Evolutionary conservation across 345 rosid genomes (phyloP).

Genomic region (Anacardium occidentale): DNA sequence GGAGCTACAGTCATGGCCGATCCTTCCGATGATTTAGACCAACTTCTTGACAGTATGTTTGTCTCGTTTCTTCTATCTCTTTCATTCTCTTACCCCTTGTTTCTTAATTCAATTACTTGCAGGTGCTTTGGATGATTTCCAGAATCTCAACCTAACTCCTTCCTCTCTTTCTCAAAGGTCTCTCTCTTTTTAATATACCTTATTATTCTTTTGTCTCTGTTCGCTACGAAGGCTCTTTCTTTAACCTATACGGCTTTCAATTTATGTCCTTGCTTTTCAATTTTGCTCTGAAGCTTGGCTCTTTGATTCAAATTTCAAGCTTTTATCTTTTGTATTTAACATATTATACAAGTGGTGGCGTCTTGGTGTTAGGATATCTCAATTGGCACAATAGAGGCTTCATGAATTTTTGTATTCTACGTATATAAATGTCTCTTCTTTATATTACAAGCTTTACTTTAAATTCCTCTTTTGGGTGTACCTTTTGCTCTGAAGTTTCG

Average conservation of each 20-base stretch:
- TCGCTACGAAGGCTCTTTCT: background rate
- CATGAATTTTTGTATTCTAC: too few relatives aligned
- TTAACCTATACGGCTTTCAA: background rate
- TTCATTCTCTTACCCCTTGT: background rate
- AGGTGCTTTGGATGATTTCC: conserved; percentile 99
- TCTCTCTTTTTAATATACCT: background rate
- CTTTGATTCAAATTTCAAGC: conserved; percentile 1
- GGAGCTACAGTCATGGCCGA: conserved; percentile 41
- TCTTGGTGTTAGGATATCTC: too few relatives aligned
- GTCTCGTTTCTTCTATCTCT: background rate
- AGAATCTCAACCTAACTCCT: conserved; percentile 67
- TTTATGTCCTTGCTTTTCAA: background rate
- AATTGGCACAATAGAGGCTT: too few relatives aligned
- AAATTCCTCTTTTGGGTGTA: background rate
- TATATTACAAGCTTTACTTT: background rate
- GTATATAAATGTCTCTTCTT: background rate
- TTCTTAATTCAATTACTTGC: conserved; percentile 23
- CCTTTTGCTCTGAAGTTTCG: background rate
- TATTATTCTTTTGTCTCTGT: background rate
- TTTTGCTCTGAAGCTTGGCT: background rate
- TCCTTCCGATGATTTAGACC: conserved; percentile 82
- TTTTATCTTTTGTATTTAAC: background rate
- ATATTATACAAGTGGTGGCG: too few relatives aligned
- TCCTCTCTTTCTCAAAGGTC: conserved; percentile 60
- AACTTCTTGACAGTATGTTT: conserved; percentile 87